Evolutionary conservation across 2,329 filamentous ascomycete genomes (phyloP).

Genomic region (Lecanosticta acicola): DNA sequence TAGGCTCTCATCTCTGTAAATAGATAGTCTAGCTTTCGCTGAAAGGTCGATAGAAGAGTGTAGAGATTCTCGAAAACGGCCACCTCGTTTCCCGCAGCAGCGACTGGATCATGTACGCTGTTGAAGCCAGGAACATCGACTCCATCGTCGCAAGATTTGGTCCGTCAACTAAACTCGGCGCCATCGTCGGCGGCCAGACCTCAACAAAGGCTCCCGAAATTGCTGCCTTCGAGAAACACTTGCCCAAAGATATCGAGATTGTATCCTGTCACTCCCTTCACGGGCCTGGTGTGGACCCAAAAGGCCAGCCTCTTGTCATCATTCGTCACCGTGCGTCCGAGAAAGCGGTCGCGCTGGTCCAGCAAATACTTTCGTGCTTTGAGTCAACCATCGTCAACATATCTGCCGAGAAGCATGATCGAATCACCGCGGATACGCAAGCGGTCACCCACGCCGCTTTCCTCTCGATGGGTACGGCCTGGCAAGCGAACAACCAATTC

Average conservation of each 20-base stretch:
- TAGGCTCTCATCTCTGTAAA: constrained; percentile 50
- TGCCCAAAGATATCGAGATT: constrained; percentile 85
- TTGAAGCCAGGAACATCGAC: constrained; percentile 88
- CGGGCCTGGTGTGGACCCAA: constrained; percentile 81
- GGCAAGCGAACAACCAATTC: constrained; percentile 91
- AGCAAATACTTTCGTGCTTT: constrained; percentile 75
- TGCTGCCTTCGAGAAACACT: constrained; percentile 80
- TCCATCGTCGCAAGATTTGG: constrained; percentile 82
- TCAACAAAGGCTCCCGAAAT: constrained; percentile 98
- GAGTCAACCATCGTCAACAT: constrained; percentile 82
- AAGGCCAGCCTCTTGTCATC: constrained; percentile 83
- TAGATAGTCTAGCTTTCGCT: constrained; percentile 34
- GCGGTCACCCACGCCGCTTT: constrained; percentile 97
- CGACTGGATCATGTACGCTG: constrained; percentile 98
- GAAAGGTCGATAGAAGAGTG: constrained; percentile 57
- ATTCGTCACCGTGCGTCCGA: constrained; percentile 88
- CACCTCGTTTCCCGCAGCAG: constrained; percentile 92
- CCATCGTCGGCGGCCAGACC: constrained; percentile 94
- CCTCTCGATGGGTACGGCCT: constrained; percentile 91
- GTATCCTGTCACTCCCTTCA: constrained; percentile 95
- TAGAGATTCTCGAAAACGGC: constrained; percentile 89
- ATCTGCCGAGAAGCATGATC: constrained; percentile 81
- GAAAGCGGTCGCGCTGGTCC: constrained; percentile 69
- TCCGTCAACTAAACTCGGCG: constrained; percentile 89
- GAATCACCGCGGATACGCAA: constrained; percentile 96